Percentiles rank a stretch among this genome's conserved stretches.
Conservation (phyloP, 176 grass and related monocot species). For the Aegilops bicornis region DNA sequence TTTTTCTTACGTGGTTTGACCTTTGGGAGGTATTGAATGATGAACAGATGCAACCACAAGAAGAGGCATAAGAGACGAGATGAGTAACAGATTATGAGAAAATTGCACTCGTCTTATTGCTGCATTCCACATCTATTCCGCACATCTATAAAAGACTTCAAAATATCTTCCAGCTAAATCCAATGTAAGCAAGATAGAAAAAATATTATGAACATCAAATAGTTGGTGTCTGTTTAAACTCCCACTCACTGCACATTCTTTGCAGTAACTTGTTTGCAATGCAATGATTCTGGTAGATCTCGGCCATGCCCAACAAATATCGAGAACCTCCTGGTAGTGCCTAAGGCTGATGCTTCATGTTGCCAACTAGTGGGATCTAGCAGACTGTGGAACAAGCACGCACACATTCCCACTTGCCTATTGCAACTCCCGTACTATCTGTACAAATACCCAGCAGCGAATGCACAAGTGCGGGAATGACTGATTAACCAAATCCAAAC, state of each 20-base stretch:
- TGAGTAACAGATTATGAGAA: too few species aligned
- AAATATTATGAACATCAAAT: constrained; percentile 52
- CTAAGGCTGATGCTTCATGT: constrained; percentile 6
- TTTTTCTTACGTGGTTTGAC: too few species aligned
- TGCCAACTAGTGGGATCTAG: constrained; percentile 13
- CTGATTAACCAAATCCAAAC: constrained; percentile 87
- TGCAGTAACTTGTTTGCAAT: neutral
- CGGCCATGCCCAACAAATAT: neutral
- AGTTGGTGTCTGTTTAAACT: constrained; percentile 18
- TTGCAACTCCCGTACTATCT: constrained; percentile 33
- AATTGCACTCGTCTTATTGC: constrained; percentile 32
- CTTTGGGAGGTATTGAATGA: too few species aligned
- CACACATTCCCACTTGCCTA: constrained; percentile 13
- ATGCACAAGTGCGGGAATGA: neutral
- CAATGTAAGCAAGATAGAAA: neutral
- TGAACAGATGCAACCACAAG: too few species aligned
- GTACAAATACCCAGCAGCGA: constrained; percentile 17
- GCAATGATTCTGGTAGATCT: constrained; percentile 6
- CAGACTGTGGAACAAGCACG: neutral
- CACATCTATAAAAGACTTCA: constrained; percentile 13
- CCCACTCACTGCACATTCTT: constrained; percentile 7
- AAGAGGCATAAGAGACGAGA: too few species aligned
- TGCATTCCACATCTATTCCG: constrained; percentile 15
- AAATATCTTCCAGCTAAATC: neutral
- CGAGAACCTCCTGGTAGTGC: neutral